Conservation (phyloP, 225 moss, liverwort and hornwort species). For the Sphagnum tenellum region DNA sequence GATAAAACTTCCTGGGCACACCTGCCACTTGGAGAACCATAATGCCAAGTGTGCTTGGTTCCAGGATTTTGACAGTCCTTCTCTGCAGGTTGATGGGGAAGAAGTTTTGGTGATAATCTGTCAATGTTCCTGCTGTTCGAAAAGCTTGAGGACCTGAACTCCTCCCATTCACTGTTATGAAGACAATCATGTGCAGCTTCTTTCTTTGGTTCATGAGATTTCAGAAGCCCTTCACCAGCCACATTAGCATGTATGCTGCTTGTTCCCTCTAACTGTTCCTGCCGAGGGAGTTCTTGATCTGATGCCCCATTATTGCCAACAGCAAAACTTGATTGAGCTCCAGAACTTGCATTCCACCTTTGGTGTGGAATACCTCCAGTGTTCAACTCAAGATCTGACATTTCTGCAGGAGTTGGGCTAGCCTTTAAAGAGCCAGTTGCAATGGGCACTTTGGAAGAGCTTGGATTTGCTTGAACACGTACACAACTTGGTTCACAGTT, state of each 20-base stretch:
- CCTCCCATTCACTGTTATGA: conserved; percentile 3
- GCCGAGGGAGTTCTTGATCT: too few relatives aligned
- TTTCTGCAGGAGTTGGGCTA: neutral
- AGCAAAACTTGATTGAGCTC: too few relatives aligned
- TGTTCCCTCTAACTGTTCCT: too few relatives aligned
- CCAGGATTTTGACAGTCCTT: too few relatives aligned
- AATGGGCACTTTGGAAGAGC: conserved; percentile 1
- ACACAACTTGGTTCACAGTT: conserved; percentile 1
- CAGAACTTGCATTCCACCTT: too few relatives aligned
- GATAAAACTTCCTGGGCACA: conserved; percentile 23
- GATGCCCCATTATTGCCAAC: too few relatives aligned
- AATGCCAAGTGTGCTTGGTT: neutral
- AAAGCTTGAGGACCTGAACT: neutral
- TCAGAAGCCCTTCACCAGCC: too few relatives aligned
- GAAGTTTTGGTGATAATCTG: too few relatives aligned
- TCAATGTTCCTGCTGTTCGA: too few relatives aligned
- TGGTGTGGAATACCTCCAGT: neutral
- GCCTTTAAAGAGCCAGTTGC: neutral
- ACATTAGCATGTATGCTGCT: too few relatives aligned
- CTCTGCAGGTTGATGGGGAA: conserved; percentile 2
- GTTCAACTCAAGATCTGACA: neutral
- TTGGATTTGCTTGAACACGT: neutral
- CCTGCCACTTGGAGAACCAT: conserved; percentile 18
- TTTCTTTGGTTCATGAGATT: too few relatives aligned
- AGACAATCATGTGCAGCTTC: neutral